Conservation (phyloP, 306 rosid genomes). For the Pterocarpus macrocarpus region DNA sequence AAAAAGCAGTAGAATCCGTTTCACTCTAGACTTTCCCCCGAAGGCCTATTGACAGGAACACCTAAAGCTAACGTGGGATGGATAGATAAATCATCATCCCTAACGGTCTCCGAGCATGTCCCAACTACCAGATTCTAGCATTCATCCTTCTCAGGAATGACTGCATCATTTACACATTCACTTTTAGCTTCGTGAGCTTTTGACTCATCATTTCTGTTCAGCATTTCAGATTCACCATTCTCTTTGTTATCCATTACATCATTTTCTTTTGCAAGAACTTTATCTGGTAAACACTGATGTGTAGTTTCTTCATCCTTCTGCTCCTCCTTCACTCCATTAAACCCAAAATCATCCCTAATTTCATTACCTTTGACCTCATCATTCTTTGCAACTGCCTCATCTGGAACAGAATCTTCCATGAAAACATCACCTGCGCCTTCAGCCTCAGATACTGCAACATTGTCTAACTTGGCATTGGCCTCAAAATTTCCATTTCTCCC, state of each 20-base stretch:
- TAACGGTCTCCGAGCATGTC: conserved; percentile 42
- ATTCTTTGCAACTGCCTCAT: conserved; percentile 37
- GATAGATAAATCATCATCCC: conserved; percentile 40
- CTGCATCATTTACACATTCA: conserved; percentile 35
- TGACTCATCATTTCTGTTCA: conserved; percentile 40
- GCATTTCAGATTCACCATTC: conserved; percentile 43
- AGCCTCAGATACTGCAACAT: conserved; percentile 49
- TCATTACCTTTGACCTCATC: conserved; percentile 44
- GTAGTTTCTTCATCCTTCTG: conserved; percentile 40
- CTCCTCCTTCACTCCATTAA: conserved; percentile 38
- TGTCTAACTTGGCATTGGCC: conserved; percentile 38
- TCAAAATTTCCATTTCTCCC: conserved; percentile 47
- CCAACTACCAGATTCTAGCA: conserved; percentile 50
- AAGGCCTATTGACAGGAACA: conserved; percentile 30
- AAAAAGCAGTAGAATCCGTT: conserved; percentile 28
- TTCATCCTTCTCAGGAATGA: conserved; percentile 49
- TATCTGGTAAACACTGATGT: conserved; percentile 31
- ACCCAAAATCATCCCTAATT: conserved; percentile 40
- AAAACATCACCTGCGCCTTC: conserved; percentile 52
- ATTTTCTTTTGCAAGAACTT: conserved; percentile 44
- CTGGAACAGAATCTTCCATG: conserved; percentile 57
- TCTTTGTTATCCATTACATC: conserved; percentile 30
- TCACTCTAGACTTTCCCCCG: conserved; percentile 25
- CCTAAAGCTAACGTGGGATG: conserved; percentile 39
- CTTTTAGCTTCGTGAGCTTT: conserved; percentile 32